Evolutionary conservation across 164 flowering plant genomes (phyloP), one percentile per base, ranked within the genome.

Genomic region (Tetrastigma voinierianum): DNA sequence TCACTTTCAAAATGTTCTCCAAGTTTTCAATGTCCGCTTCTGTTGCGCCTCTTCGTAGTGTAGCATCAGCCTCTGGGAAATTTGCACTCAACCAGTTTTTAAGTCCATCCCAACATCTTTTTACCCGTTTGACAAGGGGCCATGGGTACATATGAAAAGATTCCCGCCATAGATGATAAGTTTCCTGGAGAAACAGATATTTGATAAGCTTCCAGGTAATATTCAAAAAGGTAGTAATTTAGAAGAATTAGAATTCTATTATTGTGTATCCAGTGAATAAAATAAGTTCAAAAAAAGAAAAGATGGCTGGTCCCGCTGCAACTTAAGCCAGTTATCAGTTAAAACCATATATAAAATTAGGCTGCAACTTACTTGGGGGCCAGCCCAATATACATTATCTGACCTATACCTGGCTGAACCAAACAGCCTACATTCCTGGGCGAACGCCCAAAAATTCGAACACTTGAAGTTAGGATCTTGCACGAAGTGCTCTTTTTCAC

Each of bases 121-220:
- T 87, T 3, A 77, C 88, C 64, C 95, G 76, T 62, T 49, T 74
- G 19, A 87, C 87, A 17, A 87, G 85, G 57, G 85, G 62, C 91
- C 87, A 84, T 1, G 91, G 91, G 62, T 87, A 95, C 88, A 81
- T 84, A 10, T 70, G 16, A 79, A 93, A 96, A 43, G 77, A 67
- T 67, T 82, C 77, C 45, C 89, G 63, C 99, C 99, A 96, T 77
- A 56, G 44, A 58, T 70, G 79, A 77, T 96, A 96, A 65, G 91
- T 61, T 40, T 7, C 84, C 97, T 94, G 66, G 51, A 67, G 18
- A 43, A 46, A 62, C 53, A 46, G 2, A 25, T 14, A 46, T 46
- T 12, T 61, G 10, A 45, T 45, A 62, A 57, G 52, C 18, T 43
- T 15, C 18, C 2, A 44, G n/a, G 46, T 21, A 59, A 40, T 53